Evolutionary conservation across 2,329 filamentous ascomycete species (phyloP), one percentile per base, ranked within the genome.

Genomic region (Escovopsis sp.): DNA sequence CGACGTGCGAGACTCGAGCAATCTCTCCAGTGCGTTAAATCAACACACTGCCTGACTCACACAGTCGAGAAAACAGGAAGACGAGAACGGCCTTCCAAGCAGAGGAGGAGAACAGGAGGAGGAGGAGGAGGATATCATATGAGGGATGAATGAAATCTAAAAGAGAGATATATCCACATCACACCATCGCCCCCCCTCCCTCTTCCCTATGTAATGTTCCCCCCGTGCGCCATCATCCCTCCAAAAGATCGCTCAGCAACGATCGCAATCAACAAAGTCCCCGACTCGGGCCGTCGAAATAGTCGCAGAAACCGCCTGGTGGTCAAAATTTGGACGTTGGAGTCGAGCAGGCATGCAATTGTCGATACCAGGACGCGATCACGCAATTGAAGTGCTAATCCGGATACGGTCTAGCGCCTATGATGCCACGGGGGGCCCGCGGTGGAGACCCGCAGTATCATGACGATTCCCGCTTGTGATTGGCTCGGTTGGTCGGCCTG

Each of bases 341-440:
- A 30, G 27, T 30, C 27, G 27, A 20, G 20, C 27, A 30, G 27
- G 27, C 8, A 11, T 30, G 27, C 27, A 59, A 57, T 61, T 60
- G 57, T 58, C 54, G 58, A 62, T 60, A 53, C 43, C 49, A 53
- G 45, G 48, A 54, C 40, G 49, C 52, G 61, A 63, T 63, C 60
- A 63, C 60, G 60, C 60, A 63, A 63, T 63, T 57, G 48, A 11
- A 30, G 27, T 38, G 35, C 53, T 55, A 56, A 45, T 37, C 58
- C 52, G 35, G 40, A 50, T 53, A 44, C 16, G 56, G 59, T 45
- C 50, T 59, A 56, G 56, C 50, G 50, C 13, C 41, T 30, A 53
- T 53, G 51, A 47, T 53, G 51, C 51, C 52, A 53, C 48, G 46
- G 40, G 44, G 43, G 43, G 45, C 31, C 14, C 30, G 39, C 43